A percentile compares a stretch with the other conserved stretches of the same genome.
phyloP scores from a whole-genome alignment of 306 rosid genomes.

The Benincasa hispida region DNA sequence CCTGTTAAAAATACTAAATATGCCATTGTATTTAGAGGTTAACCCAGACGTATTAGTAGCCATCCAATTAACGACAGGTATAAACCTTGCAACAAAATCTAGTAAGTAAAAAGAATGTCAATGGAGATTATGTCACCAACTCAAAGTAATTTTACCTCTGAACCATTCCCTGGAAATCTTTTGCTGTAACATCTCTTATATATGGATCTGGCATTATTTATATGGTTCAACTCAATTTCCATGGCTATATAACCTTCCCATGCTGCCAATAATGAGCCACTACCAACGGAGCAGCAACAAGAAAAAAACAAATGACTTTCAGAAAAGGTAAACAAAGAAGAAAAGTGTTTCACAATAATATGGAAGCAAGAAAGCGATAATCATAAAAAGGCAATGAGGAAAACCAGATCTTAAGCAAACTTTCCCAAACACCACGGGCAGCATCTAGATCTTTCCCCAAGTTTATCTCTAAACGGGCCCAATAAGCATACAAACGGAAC shows the following conservation, averaged over 20 bases:
- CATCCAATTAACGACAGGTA: not conserved
- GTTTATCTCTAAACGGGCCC: constrained; percentile 75
- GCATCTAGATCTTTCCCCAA: constrained; percentile 47
- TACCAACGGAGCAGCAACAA: constrained; percentile 15
- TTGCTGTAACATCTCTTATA: constrained; percentile 83
- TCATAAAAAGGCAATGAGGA: constrained; percentile 11
- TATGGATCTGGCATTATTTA: constrained; percentile 66
- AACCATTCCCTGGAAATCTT: constrained; percentile 63
- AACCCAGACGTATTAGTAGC: not conserved
- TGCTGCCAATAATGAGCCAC: constrained; percentile 74
- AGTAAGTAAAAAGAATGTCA: not conserved
- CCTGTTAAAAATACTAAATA: not conserved
- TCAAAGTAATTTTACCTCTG: constrained; percentile 47
- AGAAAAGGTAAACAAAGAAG: not conserved
- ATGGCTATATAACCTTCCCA: constrained; percentile 71
- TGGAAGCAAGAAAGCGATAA: not conserved
- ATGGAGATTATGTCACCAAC: constrained; percentile 5
- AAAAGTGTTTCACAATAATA: not conserved
- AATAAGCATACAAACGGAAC: constrained; percentile 61
- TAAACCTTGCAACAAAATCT: not conserved
- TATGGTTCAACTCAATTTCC: constrained; percentile 65
- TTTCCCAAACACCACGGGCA: constrained; percentile 94
- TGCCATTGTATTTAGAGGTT: not conserved
- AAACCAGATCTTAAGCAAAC: constrained; percentile 68
- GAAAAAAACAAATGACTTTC: not conserved